phyloP scores from a whole-genome alignment of 306 rosid genomes.

The Vicia sativa region DNA sequence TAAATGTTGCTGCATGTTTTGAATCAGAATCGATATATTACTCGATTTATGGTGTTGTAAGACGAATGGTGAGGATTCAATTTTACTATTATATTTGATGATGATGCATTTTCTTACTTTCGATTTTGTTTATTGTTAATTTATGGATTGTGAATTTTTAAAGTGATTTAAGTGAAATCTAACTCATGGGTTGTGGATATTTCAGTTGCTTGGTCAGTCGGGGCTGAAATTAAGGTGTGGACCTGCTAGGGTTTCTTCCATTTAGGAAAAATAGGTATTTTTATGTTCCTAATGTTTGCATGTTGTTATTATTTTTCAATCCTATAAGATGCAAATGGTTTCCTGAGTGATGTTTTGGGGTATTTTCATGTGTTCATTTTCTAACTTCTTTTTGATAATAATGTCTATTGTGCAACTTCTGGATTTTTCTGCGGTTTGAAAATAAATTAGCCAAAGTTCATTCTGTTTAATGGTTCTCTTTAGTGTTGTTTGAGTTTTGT shows the following conservation, averaged over 20 bases:
- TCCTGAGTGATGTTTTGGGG: too few species aligned
- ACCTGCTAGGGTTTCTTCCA: conserved; percentile 54
- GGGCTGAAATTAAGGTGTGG: conserved; percentile 43
- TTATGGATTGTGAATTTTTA: conserved; percentile 1
- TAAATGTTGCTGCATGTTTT: neutral
- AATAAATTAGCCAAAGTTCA: neutral
- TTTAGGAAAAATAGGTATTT: conserved; percentile 58
- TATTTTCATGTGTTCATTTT: too few species aligned
- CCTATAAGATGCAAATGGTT: neutral
- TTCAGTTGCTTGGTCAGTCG: too few species aligned
- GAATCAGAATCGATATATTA: neutral
- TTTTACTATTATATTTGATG: neutral
- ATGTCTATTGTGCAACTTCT: neutral
- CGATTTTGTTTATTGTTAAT: conserved; percentile 12
- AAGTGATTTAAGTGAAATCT: conserved; percentile 14
- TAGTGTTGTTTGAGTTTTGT: conserved; percentile 16
- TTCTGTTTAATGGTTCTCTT: neutral
- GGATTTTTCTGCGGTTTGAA: neutral
- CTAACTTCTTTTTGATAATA: too few species aligned
- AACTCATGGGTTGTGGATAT: conserved; percentile 1
- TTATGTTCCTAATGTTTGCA: neutral
- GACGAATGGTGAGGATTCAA: conserved; percentile 59
- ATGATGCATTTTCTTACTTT: conserved; percentile 11
- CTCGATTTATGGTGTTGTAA: conserved; percentile 44
- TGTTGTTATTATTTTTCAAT: neutral